Base-by-base conservation (phyloP, 2,329 filamentous ascomycete species). In the Aspergillus vadensis region DNA sequence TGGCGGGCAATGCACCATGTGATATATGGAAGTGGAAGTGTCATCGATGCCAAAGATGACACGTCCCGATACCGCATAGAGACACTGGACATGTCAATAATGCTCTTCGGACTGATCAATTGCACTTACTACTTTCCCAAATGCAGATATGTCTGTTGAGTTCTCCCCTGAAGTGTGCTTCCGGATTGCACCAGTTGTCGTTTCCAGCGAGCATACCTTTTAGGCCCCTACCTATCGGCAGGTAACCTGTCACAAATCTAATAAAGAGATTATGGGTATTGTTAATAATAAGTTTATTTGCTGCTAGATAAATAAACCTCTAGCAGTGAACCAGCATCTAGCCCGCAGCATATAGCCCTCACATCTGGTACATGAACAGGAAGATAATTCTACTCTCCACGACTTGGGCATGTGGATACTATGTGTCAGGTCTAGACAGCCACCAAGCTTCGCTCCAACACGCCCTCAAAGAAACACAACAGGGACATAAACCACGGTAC, bases 11-110 rank as follows among this genome's bases (percentile, higher is more conserved):
- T 54, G 72, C 73, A 53, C 78, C 73, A 23, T 75, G 70, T 36
- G 78, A 74, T 58, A 72, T 65, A 67, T 73, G 65, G 67, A 74
- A 61, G 59, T 67, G 36, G 66, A 75, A 65, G 67, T 74, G 47
- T 74, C 69, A 27, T 76, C 69, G 56, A 70, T 71, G 57, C 72
- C 74, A 61, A 81, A 78, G 61, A 81, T 76, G 38, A 80, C 76
- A 55, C 72, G 69, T 64, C 76, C 74, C 2, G 77, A 71, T 55
- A 81, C 69, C n/a, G 80, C 77, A 64, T 81, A 82, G 51, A 83
- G 80, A 66, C 77, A 81, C 77, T 79, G 54, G 58, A 39, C 38
- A 14, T 50, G 27, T 51, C 65, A 63, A 60, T 7, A 58, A 10
- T 50, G 15, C 38, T 19, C 30, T 32, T 41, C 49, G 38, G 41